Evolutionary conservation across 129 eudicot species (phyloP).

Genomic region (Helianthus tuberosus): DNA sequence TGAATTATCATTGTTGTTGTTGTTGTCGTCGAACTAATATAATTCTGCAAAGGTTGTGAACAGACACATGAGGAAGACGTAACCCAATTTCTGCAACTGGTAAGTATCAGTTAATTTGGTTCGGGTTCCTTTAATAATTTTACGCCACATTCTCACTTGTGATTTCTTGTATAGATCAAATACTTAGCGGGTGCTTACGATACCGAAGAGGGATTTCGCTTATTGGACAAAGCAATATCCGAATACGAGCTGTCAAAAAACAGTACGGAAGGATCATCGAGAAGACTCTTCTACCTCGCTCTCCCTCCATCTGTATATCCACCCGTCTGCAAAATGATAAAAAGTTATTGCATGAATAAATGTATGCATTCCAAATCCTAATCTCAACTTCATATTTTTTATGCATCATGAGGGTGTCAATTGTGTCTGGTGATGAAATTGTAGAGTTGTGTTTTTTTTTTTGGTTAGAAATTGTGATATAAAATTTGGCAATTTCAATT

Average conservation of each 20-base stretch:
- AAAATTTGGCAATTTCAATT: too few relatives aligned
- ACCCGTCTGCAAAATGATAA: constrained; percentile 93
- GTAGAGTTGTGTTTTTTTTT: too few relatives aligned
- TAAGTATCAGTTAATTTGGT: constrained; percentile 33
- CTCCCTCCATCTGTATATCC: constrained; percentile 99
- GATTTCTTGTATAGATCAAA: constrained; percentile 53
- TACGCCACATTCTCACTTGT: constrained; percentile 7
- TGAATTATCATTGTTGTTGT: not conserved
- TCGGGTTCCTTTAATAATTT: not conserved
- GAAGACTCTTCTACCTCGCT: constrained; percentile 95
- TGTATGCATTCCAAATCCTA: constrained; percentile 46
- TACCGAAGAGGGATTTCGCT: constrained; percentile 71
- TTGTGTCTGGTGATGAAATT: too few relatives aligned
- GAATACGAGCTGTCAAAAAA: constrained; percentile 68
- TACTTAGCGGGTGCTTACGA: constrained; percentile 93
- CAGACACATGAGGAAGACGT: constrained; percentile 56
- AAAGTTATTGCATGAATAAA: constrained; percentile 68
- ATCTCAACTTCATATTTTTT: not conserved
- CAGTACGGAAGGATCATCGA: constrained; percentile 64
- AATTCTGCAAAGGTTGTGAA: constrained; percentile 44
- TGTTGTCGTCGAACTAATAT: too few relatives aligned
- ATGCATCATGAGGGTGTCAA: too few relatives aligned
- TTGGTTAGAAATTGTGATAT: too few relatives aligned
- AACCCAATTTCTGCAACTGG: constrained; percentile 76
- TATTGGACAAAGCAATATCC: constrained; percentile 73